A percentile compares a stretch with the other conserved stretches of the same genome.
Evolutionary conservation across 1,284 basidiomycete species (phyloP).

Genomic region (Ceratobasidium sp.): DNA sequence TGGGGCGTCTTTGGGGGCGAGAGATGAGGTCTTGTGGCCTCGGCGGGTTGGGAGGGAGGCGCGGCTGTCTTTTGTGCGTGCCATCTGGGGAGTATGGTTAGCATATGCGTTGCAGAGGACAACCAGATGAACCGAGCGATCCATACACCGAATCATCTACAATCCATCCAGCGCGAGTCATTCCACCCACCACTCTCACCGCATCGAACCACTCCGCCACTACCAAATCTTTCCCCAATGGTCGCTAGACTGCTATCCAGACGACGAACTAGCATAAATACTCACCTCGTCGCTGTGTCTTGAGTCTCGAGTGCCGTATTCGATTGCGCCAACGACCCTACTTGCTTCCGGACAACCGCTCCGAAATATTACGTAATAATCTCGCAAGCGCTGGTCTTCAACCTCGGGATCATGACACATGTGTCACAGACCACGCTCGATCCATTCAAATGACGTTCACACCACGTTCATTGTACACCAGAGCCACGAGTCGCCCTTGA

Average conservation of each 20-base stretch:
- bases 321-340: conserved; percentile 25
- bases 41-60: conserved; percentile 46
- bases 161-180: conserved; percentile 40
- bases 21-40: conserved; percentile 82
- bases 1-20: conserved; percentile 71
- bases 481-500: conserved; percentile 1
- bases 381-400: conserved; percentile 1
- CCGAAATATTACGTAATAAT: conserved; percentile 32
- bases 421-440: no score
- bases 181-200: conserved; percentile 23
- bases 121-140: neutral
- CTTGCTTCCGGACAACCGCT: conserved; percentile 34
- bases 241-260: neutral
- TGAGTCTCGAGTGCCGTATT: conserved; percentile 45
- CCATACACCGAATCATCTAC: conserved; percentile 5
- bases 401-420: no score
- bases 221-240: neutral
- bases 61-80: conserved; percentile 44
- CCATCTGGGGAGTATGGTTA: conserved; percentile 23
- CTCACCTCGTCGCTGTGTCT: conserved; percentile 44
- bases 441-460: neutral
- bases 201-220: neutral
- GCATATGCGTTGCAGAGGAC: neutral
- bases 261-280: conserved; percentile 16
- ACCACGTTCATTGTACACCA: neutral